Evolutionary conservation across 345 rosid genomes (phyloP), one percentile per base, ranked within the genome.

Genomic region (Limnanthes douglasii): DNA sequence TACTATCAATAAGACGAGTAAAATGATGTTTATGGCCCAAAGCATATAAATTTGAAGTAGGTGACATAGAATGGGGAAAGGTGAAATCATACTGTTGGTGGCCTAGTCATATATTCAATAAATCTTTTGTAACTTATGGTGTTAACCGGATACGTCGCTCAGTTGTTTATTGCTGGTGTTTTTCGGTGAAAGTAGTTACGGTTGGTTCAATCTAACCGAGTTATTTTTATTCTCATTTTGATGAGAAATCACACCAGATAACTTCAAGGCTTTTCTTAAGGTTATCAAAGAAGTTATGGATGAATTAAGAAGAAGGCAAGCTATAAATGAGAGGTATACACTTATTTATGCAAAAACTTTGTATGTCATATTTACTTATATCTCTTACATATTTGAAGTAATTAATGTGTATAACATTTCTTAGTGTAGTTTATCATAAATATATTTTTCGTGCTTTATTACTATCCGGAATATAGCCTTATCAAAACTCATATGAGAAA

Each of bases 51-150:
- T 72, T 85, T 54, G 71, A 81, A 45, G 75, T 92, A 15, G 96
- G 99, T 21, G 99, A 85, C 65, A 63, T 92, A 95, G 95, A 85
- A 22, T 92, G 99, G 99, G 99, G 95, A 11, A 85, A 85, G 46
- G 99, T 92, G 34, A 92, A 92, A 66, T 92, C 99, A 12, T 96
- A 92, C 50, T 96, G 96, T 0, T 85, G 93, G 90, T 92, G 99
- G 99, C 99, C 99, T 0, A 96, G 99, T 21, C 99, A 81, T 51
- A 92, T 92, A 41, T 92, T 92, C 20, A 85, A 75, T 32, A 93
- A 92, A 54, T 75, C 70, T 13, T 73, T 92, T 69, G 99, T 94
- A 0, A 18, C 93, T 3, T 47, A 80, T 7, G 68, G 90, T 6
- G 99, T 85, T 23, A 75, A 93, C 46, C 82, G 83, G 16, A 67